Evolutionary conservation across 2,329 filamentous ascomycete genomes (phyloP).

Genomic region (Ilyonectria robusta): DNA sequence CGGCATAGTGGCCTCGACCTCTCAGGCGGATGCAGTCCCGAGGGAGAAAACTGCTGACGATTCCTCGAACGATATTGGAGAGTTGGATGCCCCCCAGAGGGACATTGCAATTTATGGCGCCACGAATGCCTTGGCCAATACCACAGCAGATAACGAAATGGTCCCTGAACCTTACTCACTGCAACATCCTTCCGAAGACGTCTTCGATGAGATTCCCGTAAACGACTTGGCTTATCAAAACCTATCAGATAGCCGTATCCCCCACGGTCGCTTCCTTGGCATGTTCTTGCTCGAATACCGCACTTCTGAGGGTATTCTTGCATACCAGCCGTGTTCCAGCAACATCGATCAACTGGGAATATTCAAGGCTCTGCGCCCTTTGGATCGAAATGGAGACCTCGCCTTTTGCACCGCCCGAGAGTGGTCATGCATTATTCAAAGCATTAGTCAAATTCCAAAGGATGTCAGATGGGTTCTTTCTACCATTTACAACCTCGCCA

Average conservation of each 20-base stretch:
- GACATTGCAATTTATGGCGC: not conserved
- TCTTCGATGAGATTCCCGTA: conserved; percentile 38
- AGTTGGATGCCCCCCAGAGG: not conserved
- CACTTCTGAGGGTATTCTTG: conserved; percentile 45
- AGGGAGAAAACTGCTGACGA: not conserved
- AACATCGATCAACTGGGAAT: conserved; percentile 38
- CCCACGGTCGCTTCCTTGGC: conserved; percentile 37
- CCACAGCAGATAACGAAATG: not conserved
- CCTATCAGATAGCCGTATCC: conserved; percentile 40
- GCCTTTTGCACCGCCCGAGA: conserved; percentile 48
- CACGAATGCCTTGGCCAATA: not conserved
- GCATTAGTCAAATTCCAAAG: conserved; percentile 40
- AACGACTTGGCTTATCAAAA: conserved; percentile 43
- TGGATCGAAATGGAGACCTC: conserved; percentile 42
- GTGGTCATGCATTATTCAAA: conserved; percentile 52
- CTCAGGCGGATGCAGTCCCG: conserved; percentile 13
- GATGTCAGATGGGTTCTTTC: conserved; percentile 52
- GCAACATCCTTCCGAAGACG: not conserved
- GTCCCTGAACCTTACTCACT: not conserved
- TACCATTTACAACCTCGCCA: conserved; percentile 50
- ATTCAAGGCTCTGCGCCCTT: conserved; percentile 40
- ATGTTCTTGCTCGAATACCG: conserved; percentile 46
- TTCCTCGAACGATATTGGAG: not conserved
- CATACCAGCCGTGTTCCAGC: conserved; percentile 50
- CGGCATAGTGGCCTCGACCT: conserved; percentile 19